Evolutionary conservation across 1,284 basidiomycete species (phyloP), one percentile per base, ranked within the genome.

Genomic region (Inonotus hispidus): DNA sequence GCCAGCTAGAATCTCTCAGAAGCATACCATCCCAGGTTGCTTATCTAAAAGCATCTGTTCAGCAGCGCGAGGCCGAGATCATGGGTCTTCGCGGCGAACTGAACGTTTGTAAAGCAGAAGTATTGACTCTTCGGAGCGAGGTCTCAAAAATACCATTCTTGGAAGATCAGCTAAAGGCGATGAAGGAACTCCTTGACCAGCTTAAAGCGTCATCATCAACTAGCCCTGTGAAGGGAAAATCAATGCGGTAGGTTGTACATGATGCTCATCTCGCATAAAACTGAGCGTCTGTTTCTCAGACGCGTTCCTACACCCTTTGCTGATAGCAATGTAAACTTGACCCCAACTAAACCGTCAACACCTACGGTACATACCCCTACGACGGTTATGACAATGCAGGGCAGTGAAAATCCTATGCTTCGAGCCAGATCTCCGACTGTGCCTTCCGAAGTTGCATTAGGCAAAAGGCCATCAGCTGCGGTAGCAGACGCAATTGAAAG

Each of bases 381-480:
- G 10, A 32, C 32, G 23, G 6, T 43, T 8, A 54, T 53, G 29
- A 29, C 16, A 11, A 16, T 27, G 50, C 32, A 52, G 7, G 3
- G 25, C 5, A 53, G 23, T 10, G 27, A 53, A 52, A 58, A 58
- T 39, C 11, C 53, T 43, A 23, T 52, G 13, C 53, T 32, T 16
- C 35, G 1, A 63, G 52, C 49, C 65, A 70, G 60, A 67, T 66
- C 57, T 56, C 65, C 66, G 66, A 61, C 55, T 60, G 78, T 74
- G 6, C 69, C 75, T 57, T 71, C 77, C 5, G 72, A 76, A 39
- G 58, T 39, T 35, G 72, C 76, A 27, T 73, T 85, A 23, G 87
- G 87, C 11, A 90, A 89, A 69, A 81, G 84, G 35, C 79, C 74
- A 56, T 77, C 86, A 62, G 82, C 82, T 63, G 74, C 80, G 1